phyloP scores from a whole-genome alignment of 371 early-diverging fungal species.

The Mucor racemosus region DNA sequence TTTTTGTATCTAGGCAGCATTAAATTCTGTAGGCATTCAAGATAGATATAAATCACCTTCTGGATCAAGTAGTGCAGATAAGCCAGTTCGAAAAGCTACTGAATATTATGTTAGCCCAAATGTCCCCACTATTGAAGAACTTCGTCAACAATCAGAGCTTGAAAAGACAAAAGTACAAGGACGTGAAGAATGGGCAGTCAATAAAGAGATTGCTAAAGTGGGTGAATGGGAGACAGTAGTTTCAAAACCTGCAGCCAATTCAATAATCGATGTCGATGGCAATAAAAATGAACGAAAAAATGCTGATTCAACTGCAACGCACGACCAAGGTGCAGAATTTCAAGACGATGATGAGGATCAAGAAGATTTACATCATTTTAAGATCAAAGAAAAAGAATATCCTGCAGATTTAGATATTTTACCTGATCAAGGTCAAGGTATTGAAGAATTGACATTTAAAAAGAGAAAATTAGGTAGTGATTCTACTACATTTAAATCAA shows the following conservation, averaged over 20 bases:
- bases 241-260: conserved; percentile 11
- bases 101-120: conserved; percentile 25
- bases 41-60: conserved; percentile 2
- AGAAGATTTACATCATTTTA: conserved; percentile 56
- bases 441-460: conserved; percentile 50
- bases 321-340: conserved; percentile 41
- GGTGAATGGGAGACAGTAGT: conserved; percentile 50
- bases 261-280: neutral
- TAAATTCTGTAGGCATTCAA: conserved; percentile 4
- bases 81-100: neutral
- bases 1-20: conserved; percentile 14
- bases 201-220: conserved; percentile 32
- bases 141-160: conserved; percentile 18
- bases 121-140: conserved; percentile 27
- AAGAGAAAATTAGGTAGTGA: conserved; percentile 49
- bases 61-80: neutral
- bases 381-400: conserved; percentile 61
- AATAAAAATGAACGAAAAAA: neutral
- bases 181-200: conserved; percentile 46
- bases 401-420: conserved; percentile 24
- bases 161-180: conserved; percentile 25
- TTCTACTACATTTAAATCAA: conserved; percentile 13
- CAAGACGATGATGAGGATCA: conserved; percentile 59
- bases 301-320: conserved; percentile 23
- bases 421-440: conserved; percentile 24